Conservation (phyloP, 208 protist genomes). For the Acanthamoeba castellanii region DNA sequence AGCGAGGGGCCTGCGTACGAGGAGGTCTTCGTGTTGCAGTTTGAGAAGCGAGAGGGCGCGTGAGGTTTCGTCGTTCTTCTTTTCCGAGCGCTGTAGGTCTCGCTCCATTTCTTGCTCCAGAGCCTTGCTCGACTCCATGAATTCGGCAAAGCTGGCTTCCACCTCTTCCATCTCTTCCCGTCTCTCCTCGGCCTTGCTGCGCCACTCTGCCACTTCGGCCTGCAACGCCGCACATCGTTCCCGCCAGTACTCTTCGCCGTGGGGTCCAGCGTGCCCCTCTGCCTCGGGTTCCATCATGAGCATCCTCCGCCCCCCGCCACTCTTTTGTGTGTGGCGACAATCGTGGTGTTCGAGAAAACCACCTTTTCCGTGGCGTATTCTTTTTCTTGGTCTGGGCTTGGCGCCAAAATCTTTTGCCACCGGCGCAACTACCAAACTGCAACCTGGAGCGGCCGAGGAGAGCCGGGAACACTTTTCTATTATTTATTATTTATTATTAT, state of each 20-base stretch:
- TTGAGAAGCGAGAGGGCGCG: conserved; percentile 74
- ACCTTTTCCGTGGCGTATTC: no score
- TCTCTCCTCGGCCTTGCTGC: conserved; percentile 71
- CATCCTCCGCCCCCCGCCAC: background rate
- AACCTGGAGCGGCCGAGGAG: no score
- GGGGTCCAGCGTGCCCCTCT: background rate
- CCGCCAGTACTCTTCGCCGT: background rate
- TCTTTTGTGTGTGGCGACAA: no score
- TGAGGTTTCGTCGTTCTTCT: conserved; percentile 77
- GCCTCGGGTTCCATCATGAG: background rate
- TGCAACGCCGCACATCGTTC: background rate
- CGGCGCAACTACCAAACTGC: no score
- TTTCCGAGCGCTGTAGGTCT: conserved; percentile 78
- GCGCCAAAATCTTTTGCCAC: no score
- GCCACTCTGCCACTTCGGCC: background rate
- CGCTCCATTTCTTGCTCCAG: conserved; percentile 84
- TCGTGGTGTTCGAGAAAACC: no score
- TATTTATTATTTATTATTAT: no score
- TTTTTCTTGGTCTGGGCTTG: no score
- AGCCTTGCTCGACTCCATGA: conserved; percentile 80
- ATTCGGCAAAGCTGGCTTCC: conserved; percentile 79
- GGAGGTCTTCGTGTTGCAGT: conserved; percentile 58
- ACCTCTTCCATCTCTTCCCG: conserved; percentile 80
- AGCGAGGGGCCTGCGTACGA: conserved; percentile 6
- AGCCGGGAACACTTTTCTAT: no score